Percentiles rank a stretch among this genome's conserved stretches.
Conservation (phyloP, 2,329 filamentous ascomycete species). For the Arthrinium puccinioides region DNA sequence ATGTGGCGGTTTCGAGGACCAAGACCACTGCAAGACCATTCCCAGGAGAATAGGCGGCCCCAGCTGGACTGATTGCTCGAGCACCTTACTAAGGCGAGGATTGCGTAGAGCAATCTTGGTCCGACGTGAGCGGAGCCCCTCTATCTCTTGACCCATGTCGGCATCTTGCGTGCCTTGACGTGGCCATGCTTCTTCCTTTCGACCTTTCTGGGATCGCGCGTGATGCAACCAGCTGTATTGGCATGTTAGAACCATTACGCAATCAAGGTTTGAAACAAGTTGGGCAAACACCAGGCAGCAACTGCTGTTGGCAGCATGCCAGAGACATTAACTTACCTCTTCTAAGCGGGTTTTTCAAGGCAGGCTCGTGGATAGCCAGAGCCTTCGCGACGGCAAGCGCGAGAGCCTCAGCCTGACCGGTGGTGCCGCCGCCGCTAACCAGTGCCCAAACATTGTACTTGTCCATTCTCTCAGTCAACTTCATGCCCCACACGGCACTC, state of each 20-base stretch:
- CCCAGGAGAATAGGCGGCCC: too few relatives aligned
- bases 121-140: constrained; percentile 2
- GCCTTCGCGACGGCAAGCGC: constrained; percentile 86
- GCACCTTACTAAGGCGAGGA: too few relatives aligned
- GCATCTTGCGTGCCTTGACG: constrained; percentile 96
- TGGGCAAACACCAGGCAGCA: too few relatives aligned
- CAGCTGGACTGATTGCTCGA: too few relatives aligned
- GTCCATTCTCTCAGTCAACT: constrained; percentile 73
- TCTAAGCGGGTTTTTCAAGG: constrained; percentile 77
- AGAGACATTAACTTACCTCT: constrained; percentile 80
- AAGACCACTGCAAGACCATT: not conserved
- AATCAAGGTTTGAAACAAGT: constrained; percentile 4
- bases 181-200: constrained; percentile 98
- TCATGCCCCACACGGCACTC: constrained; percentile 86
- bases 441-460: constrained; percentile 96
- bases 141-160: constrained; percentile 88
- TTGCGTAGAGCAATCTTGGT: not conserved
- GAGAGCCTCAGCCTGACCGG: constrained; percentile 91
- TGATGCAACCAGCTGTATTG: constrained; percentile 75
- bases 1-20: not conserved
- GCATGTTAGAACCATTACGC: constrained; percentile 31
- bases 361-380: constrained; percentile 84
- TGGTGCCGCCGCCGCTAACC: constrained; percentile 80
- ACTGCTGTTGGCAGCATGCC: too few relatives aligned
- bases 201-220: constrained; percentile 82